Evolutionary conservation across 1,284 basidiomycete species (phyloP), one percentile per base, ranked within the genome.

Genomic region (Cerrena zonata): DNA sequence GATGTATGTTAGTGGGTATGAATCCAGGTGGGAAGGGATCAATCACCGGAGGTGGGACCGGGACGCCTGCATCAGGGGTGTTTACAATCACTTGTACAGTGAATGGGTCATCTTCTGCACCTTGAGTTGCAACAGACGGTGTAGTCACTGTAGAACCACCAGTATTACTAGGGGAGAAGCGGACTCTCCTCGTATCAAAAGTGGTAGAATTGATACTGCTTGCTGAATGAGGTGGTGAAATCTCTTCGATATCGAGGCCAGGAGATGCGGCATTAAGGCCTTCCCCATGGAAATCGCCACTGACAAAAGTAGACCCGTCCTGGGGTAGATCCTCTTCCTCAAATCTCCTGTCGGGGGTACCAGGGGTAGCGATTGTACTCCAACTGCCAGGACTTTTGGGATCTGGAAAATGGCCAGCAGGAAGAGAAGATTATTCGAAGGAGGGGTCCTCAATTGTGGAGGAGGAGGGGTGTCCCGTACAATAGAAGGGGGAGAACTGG

Each of bases 291-390:
- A 4, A 22, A 19, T 15, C 24, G 22, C 30, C 44, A 25, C 30
- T 34, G 7, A 34, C 30, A 15, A 34, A 34, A 34, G 30, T 15
- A 34, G 30, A 7, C 30, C 30, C 15, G 7, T 34, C 15, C 30
- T 58, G 11, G 7, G 39, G 21, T 11, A 5, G 43, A 18, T 7
- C n/a, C 13, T 41, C 37, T 37, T 49, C 47, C 5, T 18, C 11
- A 37, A 40, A 21, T 40, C 22, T 15, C 43, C 38, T 18, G n/a
- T 24, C 44, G 22, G 53, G 48, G 5, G 56, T 47, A 1, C 84
- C 84, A 12, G 82, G 82, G 1, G 82, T 85, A 12, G 83, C 82
- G 3, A 74, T 72, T 1, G 79, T 81, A 57, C 82, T 86, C 80
- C 80, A 85, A 47, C 66, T 71, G 2, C 76, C 77, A 11, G 80